Evolutionary conservation across 306 rosid species (phyloP), one percentile per base, ranked within the genome.

Genomic region (Styphnolobium japonicum): DNA sequence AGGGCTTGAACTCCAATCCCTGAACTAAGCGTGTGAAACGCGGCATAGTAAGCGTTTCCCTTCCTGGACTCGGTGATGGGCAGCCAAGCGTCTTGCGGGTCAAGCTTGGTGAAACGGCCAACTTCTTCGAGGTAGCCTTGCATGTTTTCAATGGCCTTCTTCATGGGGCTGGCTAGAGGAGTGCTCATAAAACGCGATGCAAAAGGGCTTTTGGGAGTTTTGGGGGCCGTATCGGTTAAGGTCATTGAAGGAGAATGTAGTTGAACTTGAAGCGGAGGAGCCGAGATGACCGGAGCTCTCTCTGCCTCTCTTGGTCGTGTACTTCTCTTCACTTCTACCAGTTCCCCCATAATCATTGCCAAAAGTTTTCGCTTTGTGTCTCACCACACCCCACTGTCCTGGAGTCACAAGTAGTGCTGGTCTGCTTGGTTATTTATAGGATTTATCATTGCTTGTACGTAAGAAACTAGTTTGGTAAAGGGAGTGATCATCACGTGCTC

Each of bases 21-120:
- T 0, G 96, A 93, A 43, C 76, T 57, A 8, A 93, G 89, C 0
- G 87, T 43, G 21, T 93, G 97, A 82, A 89, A 91, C 1, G 96
- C 88, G n/a, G 94, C 90, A 68, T 87, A 91, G 71, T 77, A 91
- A 0, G 91, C 87, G 49, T 87, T 91, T 33, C 96, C 97, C 0
- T 79, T 83, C 19, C 96, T 83, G 3, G 91, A 91, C 77, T 91
- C 85, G 0, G 96, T 91, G 69, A 93, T 89, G 0, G 98, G 98
- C 58, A 93, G 98, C 98, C 94, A 89, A n/a, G 88, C 88, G 23
- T 93, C 98, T 33, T 82, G 98, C 2, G 85, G 89, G 14, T 91
- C 88, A 22, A 88, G 89, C 67, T 82, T 88, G 12, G 90, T 88
- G 76, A 90, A 86, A 76, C 87, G 85, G 0, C 90, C 89, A 45